A percentile compares a stretch with the other conserved stretches of the same genome.
Evolutionary conservation across 1,284 basidiomycete species (phyloP).

Genomic region (Ganoderma boninense): DNA sequence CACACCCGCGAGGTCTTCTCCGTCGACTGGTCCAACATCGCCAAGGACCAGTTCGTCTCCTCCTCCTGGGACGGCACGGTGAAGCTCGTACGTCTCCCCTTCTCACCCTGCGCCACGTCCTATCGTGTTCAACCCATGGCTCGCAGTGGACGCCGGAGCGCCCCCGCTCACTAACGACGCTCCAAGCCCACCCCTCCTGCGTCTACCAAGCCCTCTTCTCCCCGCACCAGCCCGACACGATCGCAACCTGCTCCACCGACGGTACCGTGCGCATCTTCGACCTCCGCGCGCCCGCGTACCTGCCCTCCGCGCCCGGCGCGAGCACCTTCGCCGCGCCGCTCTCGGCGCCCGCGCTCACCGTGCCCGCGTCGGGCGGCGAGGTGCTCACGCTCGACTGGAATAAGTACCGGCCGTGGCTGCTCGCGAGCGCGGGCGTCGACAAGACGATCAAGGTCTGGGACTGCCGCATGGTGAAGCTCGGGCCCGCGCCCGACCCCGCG

Average conservation of each 20-base stretch:
- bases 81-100: constrained; percentile 73
- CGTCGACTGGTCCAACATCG: constrained; percentile 97
- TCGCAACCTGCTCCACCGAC: constrained; percentile 89
- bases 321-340: constrained; percentile 70
- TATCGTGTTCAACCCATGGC: not conserved
- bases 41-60: constrained; percentile 90
- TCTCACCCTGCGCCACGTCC: not conserved
- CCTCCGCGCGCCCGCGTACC: constrained; percentile 64
- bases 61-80: constrained; percentile 93
- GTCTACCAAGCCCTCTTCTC: constrained; percentile 93
- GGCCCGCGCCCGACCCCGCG: constrained; percentile 48
- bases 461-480: constrained; percentile 77
- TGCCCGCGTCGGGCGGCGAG: constrained; percentile 77
- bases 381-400: constrained; percentile 91
- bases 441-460: constrained; percentile 86
- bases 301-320: constrained; percentile 34
- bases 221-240: constrained; percentile 84
- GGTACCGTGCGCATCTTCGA: constrained; percentile 87
- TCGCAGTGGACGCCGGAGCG: constrained; percentile 88
- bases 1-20: constrained; percentile 93
- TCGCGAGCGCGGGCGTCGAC: constrained; percentile 88
- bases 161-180: constrained; percentile 78
- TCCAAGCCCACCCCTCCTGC: constrained; percentile 85
- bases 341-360: constrained; percentile 69
- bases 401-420: constrained; percentile 83